phyloP scores from a whole-genome alignment of 495 filamentous ascomycete genomes.

The Tuber melanosporum region DNA sequence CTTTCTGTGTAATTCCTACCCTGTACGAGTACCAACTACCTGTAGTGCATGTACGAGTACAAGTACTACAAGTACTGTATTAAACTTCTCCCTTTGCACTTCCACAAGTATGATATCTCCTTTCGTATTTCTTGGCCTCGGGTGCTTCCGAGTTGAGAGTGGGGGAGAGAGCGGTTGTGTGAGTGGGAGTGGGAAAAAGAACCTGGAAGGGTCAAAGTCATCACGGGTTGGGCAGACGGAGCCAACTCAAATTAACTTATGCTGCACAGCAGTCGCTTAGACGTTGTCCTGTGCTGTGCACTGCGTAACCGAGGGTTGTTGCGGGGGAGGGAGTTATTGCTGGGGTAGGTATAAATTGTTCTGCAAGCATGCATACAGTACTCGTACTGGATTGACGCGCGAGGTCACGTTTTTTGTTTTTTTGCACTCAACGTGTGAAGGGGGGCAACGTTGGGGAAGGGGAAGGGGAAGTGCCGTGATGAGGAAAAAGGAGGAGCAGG shows the following conservation, averaged over 20 bases:
- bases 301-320: background rate
- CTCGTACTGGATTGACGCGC: background rate
- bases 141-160: background rate
- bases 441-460: background rate
- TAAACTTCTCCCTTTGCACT: background rate
- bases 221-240: background rate
- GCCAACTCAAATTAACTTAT: background rate
- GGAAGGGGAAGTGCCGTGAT: background rate
- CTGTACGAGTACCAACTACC: too few relatives aligned
- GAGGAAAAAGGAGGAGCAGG: background rate
- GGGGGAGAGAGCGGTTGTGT: background rate
- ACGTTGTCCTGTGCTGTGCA: background rate
- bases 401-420: conserved; percentile 1
- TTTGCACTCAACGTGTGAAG: too few relatives aligned
- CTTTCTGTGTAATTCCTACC: background rate
- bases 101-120: background rate
- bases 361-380: background rate
- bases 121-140: background rate
- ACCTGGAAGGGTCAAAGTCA: background rate
- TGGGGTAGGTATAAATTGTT: background rate
- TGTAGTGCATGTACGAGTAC: too few relatives aligned
- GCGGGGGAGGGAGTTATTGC: background rate
- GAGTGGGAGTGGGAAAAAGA: background rate
- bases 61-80: too few relatives aligned
- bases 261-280: background rate